Evolutionary conservation across 805 yeast species (phyloP).

Genomic region (Yarrowia deformans): DNA sequence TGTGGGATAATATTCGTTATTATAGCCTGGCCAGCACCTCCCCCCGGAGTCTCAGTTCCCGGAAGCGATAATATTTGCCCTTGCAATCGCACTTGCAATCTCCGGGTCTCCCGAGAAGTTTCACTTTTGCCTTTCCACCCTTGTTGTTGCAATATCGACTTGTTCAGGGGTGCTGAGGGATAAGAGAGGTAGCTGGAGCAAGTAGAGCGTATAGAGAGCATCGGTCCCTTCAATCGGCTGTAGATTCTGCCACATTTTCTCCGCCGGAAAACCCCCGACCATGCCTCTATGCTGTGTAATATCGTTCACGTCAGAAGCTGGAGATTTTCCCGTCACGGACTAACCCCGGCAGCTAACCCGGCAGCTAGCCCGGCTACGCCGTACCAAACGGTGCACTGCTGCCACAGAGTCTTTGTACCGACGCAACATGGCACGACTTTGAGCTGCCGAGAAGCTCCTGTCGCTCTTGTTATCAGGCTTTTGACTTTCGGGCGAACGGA

Average conservation of each 20-base stretch:
- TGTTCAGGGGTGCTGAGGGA: not conserved
- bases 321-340: not conserved
- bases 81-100: not conserved
- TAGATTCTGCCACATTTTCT: too few relatives aligned
- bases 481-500: slow-evolving; percentile 31
- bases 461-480: not conserved
- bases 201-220: not conserved
- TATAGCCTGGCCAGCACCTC: not conserved
- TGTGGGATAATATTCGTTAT: too few relatives aligned
- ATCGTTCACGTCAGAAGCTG: not conserved
- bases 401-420: not conserved
- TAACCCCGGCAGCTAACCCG: not conserved
- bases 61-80: not conserved
- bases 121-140: slow-evolving; percentile 5
- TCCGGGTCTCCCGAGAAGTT: not conserved
- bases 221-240: too few relatives aligned
- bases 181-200: not conserved
- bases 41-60: not conserved
- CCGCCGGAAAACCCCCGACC: slow-evolving; percentile 5
- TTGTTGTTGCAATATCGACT: not conserved
- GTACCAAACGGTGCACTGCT: not conserved
- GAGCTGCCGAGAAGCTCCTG: not conserved
- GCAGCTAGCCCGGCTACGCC: too few relatives aligned
- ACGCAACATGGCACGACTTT: slow-evolving; percentile 9
- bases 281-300: not conserved